These are phyloP conservation scores for Penicillium sp. DNA, from an alignment of 2,329 filamentous ascomycete species.

Conservation along the genomic window DNA sequence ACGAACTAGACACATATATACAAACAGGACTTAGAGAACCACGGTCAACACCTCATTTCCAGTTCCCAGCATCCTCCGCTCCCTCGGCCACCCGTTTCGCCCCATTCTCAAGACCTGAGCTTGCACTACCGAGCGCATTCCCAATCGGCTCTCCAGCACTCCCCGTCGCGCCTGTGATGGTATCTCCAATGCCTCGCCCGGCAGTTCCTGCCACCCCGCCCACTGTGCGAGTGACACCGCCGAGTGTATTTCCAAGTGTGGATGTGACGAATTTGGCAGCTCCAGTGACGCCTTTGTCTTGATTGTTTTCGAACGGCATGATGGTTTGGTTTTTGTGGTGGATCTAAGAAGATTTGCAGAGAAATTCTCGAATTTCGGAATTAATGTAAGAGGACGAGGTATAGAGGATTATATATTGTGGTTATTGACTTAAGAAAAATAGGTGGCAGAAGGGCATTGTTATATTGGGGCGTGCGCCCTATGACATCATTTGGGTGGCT, in stretches of 20 bases:
- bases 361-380: not conserved
- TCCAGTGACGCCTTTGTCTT: slow-evolving; percentile 47
- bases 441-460: not conserved
- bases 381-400: not conserved
- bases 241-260: slow-evolving; percentile 55
- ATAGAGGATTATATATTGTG: not conserved
- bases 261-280: slow-evolving; percentile 56
- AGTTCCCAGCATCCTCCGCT: slow-evolving; percentile 58
- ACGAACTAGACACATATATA: not conserved
- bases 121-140: slow-evolving; percentile 54
- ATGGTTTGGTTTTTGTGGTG: not conserved
- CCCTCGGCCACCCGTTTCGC: slow-evolving; percentile 52
- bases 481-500: slow-evolving; percentile 7
- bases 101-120: slow-evolving; percentile 55
- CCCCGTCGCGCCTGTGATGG: slow-evolving; percentile 54
- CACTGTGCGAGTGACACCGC: slow-evolving; percentile 54
- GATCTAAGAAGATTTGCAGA: not conserved
- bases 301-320: slow-evolving; percentile 18
- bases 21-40: not conserved
- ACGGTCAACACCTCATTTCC: slow-evolving; percentile 32
- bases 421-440: not conserved
- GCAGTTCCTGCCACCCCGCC: slow-evolving; percentile 57
- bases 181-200: slow-evolving; percentile 57
- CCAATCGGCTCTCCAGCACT: slow-evolving; percentile 56
- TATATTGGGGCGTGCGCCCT: slow-evolving; percentile 1